phyloP scores from a whole-genome alignment of 108 stramenopile genomes.

The Skeletonema potamos region DNA sequence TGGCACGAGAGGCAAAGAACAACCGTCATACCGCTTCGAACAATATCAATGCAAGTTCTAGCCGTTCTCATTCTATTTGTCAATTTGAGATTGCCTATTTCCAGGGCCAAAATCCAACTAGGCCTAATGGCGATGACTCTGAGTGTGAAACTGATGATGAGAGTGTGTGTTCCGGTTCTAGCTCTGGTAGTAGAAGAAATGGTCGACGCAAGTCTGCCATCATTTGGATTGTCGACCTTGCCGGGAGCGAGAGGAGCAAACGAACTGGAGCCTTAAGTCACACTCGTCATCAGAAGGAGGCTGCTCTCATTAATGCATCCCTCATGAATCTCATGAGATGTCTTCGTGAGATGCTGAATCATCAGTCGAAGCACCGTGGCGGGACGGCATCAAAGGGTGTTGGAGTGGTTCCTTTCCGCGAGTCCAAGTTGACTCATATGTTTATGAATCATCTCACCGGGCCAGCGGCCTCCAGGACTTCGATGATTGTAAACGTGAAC shows the following conservation, averaged over 20 bases:
- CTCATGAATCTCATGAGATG: slow-evolving; percentile 98
- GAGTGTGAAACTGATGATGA: slow-evolving; percentile 73
- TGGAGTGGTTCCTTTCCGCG: slow-evolving; percentile 91
- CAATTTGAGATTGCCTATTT: slow-evolving; percentile 69
- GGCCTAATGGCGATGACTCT: slow-evolving; percentile 22
- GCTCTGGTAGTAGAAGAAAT: slow-evolving; percentile 18
- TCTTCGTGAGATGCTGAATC: slow-evolving; percentile 83
- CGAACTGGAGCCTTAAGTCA: slow-evolving; percentile 67
- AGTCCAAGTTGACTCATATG: slow-evolving; percentile 95
- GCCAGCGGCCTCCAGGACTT: slow-evolving; percentile 63
- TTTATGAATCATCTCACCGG: slow-evolving; percentile 93
- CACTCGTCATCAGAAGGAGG: slow-evolving; percentile 91
- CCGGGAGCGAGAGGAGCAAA: slow-evolving; percentile 93
- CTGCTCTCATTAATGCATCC: slow-evolving; percentile 92
- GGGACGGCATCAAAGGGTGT: slow-evolving; percentile 54
- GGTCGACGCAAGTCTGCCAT: slow-evolving; percentile 44
- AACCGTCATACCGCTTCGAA: slow-evolving; percentile 87
- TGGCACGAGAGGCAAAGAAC: slow-evolving; percentile 61
- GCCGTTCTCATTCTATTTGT: slow-evolving; percentile 94
- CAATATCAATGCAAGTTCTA: slow-evolving; percentile 87
- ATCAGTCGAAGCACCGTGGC: slow-evolving; percentile 40
- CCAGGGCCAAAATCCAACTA: not conserved
- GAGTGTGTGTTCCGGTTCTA: slow-evolving; percentile 43
- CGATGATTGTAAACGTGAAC: slow-evolving; percentile 94
- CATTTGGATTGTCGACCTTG: slow-evolving; percentile 96